Evolutionary conservation across 2,329 filamentous ascomycete genomes (phyloP).

Genomic region (Calycina herbarum): DNA sequence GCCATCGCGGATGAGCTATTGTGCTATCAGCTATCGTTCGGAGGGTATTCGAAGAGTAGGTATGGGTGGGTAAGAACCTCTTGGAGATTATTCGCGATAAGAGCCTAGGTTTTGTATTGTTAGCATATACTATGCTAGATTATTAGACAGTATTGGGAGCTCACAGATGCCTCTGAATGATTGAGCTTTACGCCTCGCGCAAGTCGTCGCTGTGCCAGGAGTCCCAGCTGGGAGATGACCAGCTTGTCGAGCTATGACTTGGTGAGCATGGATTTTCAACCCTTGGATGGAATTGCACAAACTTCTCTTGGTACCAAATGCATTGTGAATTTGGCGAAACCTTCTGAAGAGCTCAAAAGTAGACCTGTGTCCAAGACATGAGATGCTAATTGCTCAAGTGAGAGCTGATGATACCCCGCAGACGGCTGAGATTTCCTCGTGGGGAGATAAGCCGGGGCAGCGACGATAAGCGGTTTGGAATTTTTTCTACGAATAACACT

Average conservation of each 20-base stretch:
- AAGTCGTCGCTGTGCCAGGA: constrained; percentile 82
- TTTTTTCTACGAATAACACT: too few species aligned
- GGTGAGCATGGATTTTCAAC: background rate
- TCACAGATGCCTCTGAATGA: constrained; percentile 81
- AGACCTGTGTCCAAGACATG: too few species aligned
- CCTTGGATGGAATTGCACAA: too few species aligned
- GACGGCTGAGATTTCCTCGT: too few species aligned
- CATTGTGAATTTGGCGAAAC: background rate
- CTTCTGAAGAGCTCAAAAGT: too few species aligned
- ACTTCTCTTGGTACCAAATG: constrained; percentile 5
- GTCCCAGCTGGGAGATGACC: constrained; percentile 83
- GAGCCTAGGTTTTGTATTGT: constrained; percentile 51
- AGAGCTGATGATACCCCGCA: too few species aligned
- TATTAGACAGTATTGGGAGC: constrained; percentile 32
- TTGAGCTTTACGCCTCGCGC: constrained; percentile 88
- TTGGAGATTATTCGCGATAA: constrained; percentile 87
- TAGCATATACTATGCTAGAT: constrained; percentile 7
- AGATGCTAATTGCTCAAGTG: too few species aligned
- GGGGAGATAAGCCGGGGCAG: too few species aligned
- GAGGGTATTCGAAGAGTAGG: background rate
- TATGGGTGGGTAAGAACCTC: constrained; percentile 51
- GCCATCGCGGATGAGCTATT: constrained; percentile 90
- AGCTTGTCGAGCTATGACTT: constrained; percentile 84
- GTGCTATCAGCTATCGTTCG: constrained; percentile 20
- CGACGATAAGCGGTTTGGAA: too few species aligned